Evolutionary conservation across 164 flowering plant genomes (phyloP).

Genomic region (Hamamelis virginiana): DNA sequence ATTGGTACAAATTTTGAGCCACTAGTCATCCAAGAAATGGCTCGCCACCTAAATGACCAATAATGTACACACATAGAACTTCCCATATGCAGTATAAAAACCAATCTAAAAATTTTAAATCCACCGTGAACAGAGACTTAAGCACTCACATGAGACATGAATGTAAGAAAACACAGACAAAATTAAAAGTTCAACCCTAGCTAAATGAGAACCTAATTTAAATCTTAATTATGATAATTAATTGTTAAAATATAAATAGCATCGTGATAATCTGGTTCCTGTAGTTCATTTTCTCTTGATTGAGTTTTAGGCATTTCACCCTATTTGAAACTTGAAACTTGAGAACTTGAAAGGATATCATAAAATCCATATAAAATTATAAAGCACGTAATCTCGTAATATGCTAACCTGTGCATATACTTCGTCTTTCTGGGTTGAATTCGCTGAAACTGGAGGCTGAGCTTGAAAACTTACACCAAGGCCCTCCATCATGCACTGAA

Average conservation of each 20-base stretch:
- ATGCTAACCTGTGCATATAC: slow-evolving; percentile 67
- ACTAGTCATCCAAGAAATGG: too few relatives aligned
- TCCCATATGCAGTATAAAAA: neutral
- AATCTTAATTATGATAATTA: neutral
- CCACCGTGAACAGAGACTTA: neutral
- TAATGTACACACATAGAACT: too few relatives aligned
- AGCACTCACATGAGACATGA: neutral
- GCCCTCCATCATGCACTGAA: slow-evolving; percentile 79
- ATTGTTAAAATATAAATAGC: neutral
- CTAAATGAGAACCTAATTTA: neutral
- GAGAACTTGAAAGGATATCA: neutral
- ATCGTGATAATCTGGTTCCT: too few relatives aligned
- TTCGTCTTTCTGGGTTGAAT: slow-evolving; percentile 44
- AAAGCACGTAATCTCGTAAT: neutral
- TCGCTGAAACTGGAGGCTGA: slow-evolving; percentile 48
- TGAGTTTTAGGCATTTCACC: too few relatives aligned
- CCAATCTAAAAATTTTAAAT: neutral
- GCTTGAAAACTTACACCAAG: slow-evolving; percentile 52
- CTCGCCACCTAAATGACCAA: too few relatives aligned
- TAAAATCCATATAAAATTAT: neutral
- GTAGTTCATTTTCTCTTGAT: too few relatives aligned
- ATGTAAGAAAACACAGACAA: neutral
- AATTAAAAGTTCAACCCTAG: neutral
- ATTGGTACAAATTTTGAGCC: too few relatives aligned
- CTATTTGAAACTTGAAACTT: neutral